Evolutionary conservation across 495 filamentous ascomycete species (phyloP), one percentile per base, ranked within the genome.

Genomic region (Umbilicaria muhlenbergii): DNA sequence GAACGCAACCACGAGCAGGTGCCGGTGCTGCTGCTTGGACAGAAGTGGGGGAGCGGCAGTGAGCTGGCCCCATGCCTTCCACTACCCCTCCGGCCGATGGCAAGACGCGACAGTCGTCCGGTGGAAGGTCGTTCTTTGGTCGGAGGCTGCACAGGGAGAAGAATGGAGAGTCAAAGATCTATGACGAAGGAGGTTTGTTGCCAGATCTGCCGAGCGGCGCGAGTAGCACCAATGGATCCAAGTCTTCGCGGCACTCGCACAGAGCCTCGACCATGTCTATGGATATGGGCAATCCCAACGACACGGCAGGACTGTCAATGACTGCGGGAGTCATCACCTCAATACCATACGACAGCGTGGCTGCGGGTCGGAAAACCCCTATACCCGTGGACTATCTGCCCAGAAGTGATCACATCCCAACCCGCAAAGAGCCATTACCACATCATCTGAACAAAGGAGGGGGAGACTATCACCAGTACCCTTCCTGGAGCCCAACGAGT

Each of bases 401-500:
- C 28, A 76, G 78, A 48, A 63, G 72, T 16, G 83, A 87, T 32
- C 70, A 81, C 45, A 72, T 72, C 46, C 66, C 71, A 19, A 45
- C 63, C 24, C 71, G 78, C 46, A 75, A 74, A 54, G 83, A 91
- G 38, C 83, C 80, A 35, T 69, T 80, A 37, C 83, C 87, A 13
- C 81, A 86, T 61, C 81, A 88, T 54, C 60, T 92, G 32, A 87
- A 82, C 58, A 86, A 83, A 59, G 66, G 70, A 41, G 76, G 73
- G 16, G 70, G 68, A 38, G 89, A 95, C 54, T 95, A 76, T 55
- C 86, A 95, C 60, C 89, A 94, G 54, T 94, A 94, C 61, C 86
- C 87, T 7, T 72, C 70, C 15, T 79, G 82, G 64, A 75, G 82
- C 44, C 68, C 77, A 32, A 53, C 61, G 34, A 48, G 64, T 2